These are phyloP conservation scores for Didymella glomerata DNA, from an alignment of 2,329 filamentous ascomycete genomes.

Conservation along the genomic window DNA sequence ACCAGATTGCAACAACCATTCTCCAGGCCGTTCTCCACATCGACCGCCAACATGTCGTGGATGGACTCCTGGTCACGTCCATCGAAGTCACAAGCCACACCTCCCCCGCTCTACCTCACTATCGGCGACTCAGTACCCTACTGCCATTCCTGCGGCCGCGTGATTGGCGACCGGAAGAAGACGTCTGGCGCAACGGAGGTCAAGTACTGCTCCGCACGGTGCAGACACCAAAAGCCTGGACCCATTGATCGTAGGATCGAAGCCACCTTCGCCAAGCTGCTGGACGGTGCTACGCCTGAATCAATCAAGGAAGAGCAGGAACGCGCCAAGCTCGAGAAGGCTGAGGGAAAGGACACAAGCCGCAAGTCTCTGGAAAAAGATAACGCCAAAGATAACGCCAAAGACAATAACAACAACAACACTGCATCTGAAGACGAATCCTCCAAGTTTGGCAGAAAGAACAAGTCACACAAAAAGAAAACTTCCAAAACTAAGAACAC, in stretches of 20 bases:
- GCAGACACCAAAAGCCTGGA: constrained; percentile 61
- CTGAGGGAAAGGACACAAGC: neutral
- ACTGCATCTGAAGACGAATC: constrained; percentile 6
- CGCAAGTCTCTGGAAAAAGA: constrained; percentile 4
- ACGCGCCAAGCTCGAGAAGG: neutral
- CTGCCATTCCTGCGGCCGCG: constrained; percentile 65
- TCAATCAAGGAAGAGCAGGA: constrained; percentile 34
- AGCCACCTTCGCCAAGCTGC: constrained; percentile 55
- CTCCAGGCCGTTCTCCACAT: neutral
- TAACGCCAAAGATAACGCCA: constrained; percentile 1
- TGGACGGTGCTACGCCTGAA: constrained; percentile 48
- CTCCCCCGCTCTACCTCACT: constrained; percentile 64
- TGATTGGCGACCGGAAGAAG: constrained; percentile 57
- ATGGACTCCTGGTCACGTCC: constrained; percentile 60
- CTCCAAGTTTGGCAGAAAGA: constrained; percentile 20
- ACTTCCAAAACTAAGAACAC: constrained; percentile 24
- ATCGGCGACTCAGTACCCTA: constrained; percentile 61
- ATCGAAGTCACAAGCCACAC: constrained; percentile 53
- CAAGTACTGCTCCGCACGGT: constrained; percentile 68
- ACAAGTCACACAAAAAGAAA: constrained; percentile 40
- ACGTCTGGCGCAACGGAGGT: constrained; percentile 45
- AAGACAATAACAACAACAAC: neutral
- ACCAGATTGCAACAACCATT: neutral
- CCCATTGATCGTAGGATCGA: constrained; percentile 63
- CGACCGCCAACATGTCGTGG: constrained; percentile 54